Evolutionary conservation across 2,329 filamentous ascomycete species (phyloP), one percentile per base, ranked within the genome.

Genomic region (Zymoseptoria tritici): DNA sequence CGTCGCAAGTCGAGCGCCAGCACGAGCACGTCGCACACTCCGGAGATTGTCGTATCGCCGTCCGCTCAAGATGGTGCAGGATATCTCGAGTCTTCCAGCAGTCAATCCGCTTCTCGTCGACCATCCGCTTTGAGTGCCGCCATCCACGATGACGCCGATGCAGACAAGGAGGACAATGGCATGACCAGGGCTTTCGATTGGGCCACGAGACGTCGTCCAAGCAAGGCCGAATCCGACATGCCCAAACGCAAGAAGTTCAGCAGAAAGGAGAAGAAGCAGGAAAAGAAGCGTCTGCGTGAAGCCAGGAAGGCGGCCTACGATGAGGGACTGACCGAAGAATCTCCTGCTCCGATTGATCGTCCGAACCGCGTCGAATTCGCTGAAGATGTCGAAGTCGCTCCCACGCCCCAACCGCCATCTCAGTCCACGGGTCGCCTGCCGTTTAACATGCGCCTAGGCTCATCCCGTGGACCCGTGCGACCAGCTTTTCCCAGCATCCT

Each of bases 1-100:
- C 85, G 84, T 64, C 86, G 89, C 74, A 95, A 93, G 79, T 92
- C 88, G 0, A 93, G 87, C 66, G 79, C 82, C 36, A 93, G 88
- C 66, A 79, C 81, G 31, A 91, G 86, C 22, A 83, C 83, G 61
- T 87, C 90, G 13, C 84, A 80, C 2, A 73, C 73, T 16, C 78
- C 77, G 2, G 68, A 65, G 19, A 72, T 73, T 11, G 65, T 77
- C 55, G 77, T 76, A 59, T 79, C 79, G 19, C 77, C 78, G 9
- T 78, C 77, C 42, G 66, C 73, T 21, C 62, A 62, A 11, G 72
- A 78, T 64, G 67, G 72, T 49, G 65, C 73, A 52, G 71, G 68
- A 63, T 71, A 77, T 67, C 70, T 78, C 67, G 71, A 75, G 68
- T 68, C 55, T 74, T 60, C 57, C 49, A 24, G 21, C 19, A 64